Evolutionary conservation across 2,329 filamentous ascomycete species (phyloP), one percentile per base, ranked within the genome.

Genomic region (Microcyclospora pomicola): DNA sequence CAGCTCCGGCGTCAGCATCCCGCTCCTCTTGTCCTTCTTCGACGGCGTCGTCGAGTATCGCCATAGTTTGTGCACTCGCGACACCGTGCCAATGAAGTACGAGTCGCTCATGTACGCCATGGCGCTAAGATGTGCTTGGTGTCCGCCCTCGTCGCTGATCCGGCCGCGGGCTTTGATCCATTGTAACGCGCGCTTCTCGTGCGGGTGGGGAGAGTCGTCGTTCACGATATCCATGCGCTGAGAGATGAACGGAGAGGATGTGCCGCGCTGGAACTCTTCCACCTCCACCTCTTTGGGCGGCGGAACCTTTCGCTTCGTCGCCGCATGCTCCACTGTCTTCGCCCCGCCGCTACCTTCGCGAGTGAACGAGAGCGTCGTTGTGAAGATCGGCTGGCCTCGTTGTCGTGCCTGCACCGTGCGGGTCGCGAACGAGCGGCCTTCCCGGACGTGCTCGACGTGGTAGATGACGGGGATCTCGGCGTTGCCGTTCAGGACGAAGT

Each of bases 391-490:
- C 42, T 77, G 75, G 9, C 87, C 91, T 31, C 77, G 71, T 65
- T 98, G 91, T 19, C 86, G 72, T 27, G 91, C 91, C 63, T 96
- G 88, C n/a, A 98, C 91, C 1, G 88, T 96, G 38, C 91, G 73
- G 29, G 91, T 96, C 38, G 84, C 80, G 59, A 87, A 98, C 36
- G 81, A 87, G 42, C 80, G 77, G 7, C 91, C 91, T 56, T 93
- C 85, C 39, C 91, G 80, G 34, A 98, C 85, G 37, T 83, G 75
- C 66, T 96, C 91, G 34, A 98, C 91, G 57, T 95, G 84, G 66
- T 94, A 96, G 44, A 95, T 71, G 48, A 96, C 82, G 27, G 91
- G 88, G 13, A 91, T 80, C 42, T 81, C 75, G 10, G 76, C 71
- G 54, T 88, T 82, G 19, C 91, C 91, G 4, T 88, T 87, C 2